Base-by-base conservation (phyloP, 306 rosid genomes). In the Trichosanthes cucumerina region DNA sequence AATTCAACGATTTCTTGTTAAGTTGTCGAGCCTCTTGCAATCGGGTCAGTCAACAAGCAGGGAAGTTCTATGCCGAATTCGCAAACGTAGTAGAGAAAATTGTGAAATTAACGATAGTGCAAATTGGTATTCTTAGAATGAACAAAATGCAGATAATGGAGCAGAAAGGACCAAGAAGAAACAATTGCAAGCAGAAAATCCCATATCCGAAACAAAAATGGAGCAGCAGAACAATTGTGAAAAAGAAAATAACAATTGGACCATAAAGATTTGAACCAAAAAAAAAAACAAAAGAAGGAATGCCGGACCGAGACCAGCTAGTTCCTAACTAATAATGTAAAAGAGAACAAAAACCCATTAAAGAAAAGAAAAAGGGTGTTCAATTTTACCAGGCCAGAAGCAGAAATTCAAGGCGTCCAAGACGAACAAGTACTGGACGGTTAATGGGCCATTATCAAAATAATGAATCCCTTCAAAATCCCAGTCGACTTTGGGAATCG, bases 391-490 rank as follows among this genome's bases (percentile, higher is more conserved):
- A 39, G 97, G 97, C 98, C 97, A 95, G 86, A 95, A 95, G 85
- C 98, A 95, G 84, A 95, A 95, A 82, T 95, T 95, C 76, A 95
- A 56, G 86, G 97, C 93, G 79, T 95, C 97, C 83, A 92, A 76
- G 11, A 95, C 98, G 74, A 95, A 81, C 75, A 95, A 83, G 84
- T 92, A 95, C 86, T 95, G 98, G 78, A 92, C 96, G 33, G 98
- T 91, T 80, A 92, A 92, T 4, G 97, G 98, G 18, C 97, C 97
- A 73, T 92, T 88, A 23, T 92, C 98, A 64, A 95, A 92, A 71
- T 88, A 95, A 81, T 95, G 98, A 89, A 95, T 95, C 87, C 98
- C 98, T 89, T 95, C 98, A 49, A 95, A 95, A 86, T 95, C 96
- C 97, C 98, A 95, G 56, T 85, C 84, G 43, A 95, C 95, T 83